Conservation (phyloP, 495 filamentous ascomycete species). For the Usnea hakonensis region DNA sequence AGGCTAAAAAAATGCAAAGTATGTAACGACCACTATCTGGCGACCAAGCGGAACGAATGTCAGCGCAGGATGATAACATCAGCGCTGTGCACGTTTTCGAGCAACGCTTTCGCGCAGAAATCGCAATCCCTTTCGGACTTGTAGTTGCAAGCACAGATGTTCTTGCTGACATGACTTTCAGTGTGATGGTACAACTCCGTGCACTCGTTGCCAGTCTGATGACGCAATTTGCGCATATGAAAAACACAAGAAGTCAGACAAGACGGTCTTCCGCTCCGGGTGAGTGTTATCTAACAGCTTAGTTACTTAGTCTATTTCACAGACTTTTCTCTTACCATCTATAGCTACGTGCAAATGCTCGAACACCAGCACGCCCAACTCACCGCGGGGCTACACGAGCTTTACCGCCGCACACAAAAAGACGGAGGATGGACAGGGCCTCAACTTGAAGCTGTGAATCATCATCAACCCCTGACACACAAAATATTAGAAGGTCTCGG, state of each 20-base stretch:
- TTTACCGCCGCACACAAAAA: slow-evolving; percentile 45
- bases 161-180: slow-evolving; percentile 19
- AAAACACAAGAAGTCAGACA: slow-evolving; percentile 51
- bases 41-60: neutral
- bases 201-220: slow-evolving; percentile 49
- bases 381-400: slow-evolving; percentile 51
- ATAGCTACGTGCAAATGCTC: slow-evolving; percentile 60
- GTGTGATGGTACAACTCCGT: slow-evolving; percentile 53
- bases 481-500: slow-evolving; percentile 54
- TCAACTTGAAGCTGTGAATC: slow-evolving; percentile 40
- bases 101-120: neutral
- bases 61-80: neutral
- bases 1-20: slow-evolving; percentile 57
- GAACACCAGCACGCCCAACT: slow-evolving; percentile 58
- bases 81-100: neutral
- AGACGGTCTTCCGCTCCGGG: slow-evolving; percentile 55
- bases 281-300: slow-evolving; percentile 27
- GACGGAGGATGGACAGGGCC: slow-evolving; percentile 50
- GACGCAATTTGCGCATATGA: slow-evolving; percentile 55
- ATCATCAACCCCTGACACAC: slow-evolving; percentile 56
- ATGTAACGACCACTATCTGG: slow-evolving; percentile 23
- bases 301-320: neutral
- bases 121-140: neutral
- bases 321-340: too few relatives aligned
- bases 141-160: slow-evolving; percentile 8